These are phyloP conservation scores for Linanthus parryae DNA, from an alignment of 148 eudicot species.

Conservation along the genomic window DNA sequence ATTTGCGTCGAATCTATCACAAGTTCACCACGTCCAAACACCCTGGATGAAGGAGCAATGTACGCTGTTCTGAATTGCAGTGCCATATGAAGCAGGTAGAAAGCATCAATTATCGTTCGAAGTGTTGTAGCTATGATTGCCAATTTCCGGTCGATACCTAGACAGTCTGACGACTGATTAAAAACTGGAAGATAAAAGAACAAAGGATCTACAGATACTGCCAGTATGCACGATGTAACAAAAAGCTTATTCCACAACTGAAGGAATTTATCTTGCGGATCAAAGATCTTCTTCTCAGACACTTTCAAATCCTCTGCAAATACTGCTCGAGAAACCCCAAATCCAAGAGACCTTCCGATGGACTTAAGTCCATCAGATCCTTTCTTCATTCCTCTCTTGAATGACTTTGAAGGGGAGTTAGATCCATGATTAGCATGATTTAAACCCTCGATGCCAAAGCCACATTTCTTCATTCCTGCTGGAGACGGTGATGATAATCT, in stretches of 20 bases:
- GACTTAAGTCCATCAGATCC: constrained; percentile 77
- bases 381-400: constrained; percentile 53
- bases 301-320: constrained; percentile 96
- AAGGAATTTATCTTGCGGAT: constrained; percentile 91
- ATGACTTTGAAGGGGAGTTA: constrained; percentile 43
- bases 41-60: constrained; percentile 97
- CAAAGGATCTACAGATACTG: constrained; percentile 87
- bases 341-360: constrained; percentile 71
- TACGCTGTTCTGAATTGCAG: constrained; percentile 93
- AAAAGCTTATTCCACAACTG: constrained; percentile 76
- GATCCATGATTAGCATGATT: constrained; percentile 25
- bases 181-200: constrained; percentile 91
- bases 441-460: constrained; percentile 54
- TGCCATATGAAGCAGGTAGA: constrained; percentile 83
- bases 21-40: constrained; percentile 98
- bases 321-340: constrained; percentile 82
- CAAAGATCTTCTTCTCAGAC: constrained; percentile 79
- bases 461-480: constrained; percentile 37
- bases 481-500: constrained; percentile 43
- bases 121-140: constrained; percentile 69
- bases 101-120: constrained; percentile 75
- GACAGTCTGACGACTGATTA: constrained; percentile 34
- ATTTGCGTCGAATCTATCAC: constrained; percentile 84
- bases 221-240: constrained; percentile 80
- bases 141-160: constrained; percentile 59